Conservation (phyloP, 306 rosid species). For the Canavalia gladiata region DNA sequence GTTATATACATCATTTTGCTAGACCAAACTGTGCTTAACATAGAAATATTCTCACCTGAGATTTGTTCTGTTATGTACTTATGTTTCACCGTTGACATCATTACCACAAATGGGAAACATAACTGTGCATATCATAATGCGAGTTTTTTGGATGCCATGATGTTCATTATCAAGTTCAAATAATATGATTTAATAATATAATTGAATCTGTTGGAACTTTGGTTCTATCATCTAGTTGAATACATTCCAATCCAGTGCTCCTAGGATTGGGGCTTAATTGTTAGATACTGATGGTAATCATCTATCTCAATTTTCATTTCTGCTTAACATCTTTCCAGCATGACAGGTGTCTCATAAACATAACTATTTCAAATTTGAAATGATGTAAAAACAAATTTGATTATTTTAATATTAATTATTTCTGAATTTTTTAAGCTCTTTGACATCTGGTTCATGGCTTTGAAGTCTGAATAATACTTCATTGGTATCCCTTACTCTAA, state of each 20-base stretch:
- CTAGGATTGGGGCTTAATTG: background rate
- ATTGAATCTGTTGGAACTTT: background rate
- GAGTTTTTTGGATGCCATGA: background rate
- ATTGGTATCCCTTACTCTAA: background rate
- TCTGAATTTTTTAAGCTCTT: background rate
- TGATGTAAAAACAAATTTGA: slow-evolving; percentile 13
- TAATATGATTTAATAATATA: slow-evolving; percentile 25
- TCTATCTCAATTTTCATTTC: background rate
- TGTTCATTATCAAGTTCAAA: slow-evolving; percentile 3
- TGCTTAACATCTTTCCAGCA: slow-evolving; percentile 7
- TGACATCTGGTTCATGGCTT: background rate
- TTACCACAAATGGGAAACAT: background rate
- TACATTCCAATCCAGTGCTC: slow-evolving; percentile 3
- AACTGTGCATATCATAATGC: background rate
- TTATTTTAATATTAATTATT: slow-evolving; percentile 14
- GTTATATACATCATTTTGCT: background rate
- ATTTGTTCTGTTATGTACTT: background rate
- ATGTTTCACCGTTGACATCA: slow-evolving; percentile 21
- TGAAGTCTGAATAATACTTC: slow-evolving; percentile 28
- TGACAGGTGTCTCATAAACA: background rate
- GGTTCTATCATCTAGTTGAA: slow-evolving; percentile 5
- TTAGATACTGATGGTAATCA: slow-evolving; percentile 5
- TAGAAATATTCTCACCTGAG: background rate
- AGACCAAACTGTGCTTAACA: background rate
- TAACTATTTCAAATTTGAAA: slow-evolving; percentile 8